Conservation (phyloP, 768 basidiomycete species). For the Naganishia randhawae region DNA sequence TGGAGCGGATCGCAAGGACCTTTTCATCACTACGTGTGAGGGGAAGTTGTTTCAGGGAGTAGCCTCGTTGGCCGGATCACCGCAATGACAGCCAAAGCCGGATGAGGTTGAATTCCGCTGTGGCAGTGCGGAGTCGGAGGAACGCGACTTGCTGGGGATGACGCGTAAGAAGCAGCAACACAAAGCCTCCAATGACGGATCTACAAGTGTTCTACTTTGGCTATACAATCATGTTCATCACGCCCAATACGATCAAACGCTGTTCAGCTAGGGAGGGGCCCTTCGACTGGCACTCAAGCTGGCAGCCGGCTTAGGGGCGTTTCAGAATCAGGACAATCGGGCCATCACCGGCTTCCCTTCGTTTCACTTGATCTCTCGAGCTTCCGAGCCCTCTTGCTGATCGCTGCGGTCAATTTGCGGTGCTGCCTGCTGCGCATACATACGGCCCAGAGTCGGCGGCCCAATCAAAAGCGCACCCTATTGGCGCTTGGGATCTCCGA, state of each 20-base stretch:
- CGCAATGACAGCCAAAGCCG: not conserved
- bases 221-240: no score
- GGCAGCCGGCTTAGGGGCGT: no score
- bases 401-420: not conserved
- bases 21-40: slow-evolving; percentile 21
- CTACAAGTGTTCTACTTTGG: not conserved
- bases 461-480: not conserved
- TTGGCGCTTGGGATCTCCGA: not conserved
- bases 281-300: no score
- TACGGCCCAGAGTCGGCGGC: slow-evolving; percentile 1
- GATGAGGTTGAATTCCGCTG: not conserved
- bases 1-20: slow-evolving; percentile 17
- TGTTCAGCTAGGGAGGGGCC: no score
- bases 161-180: slow-evolving; percentile 13
- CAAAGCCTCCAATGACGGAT: not conserved
- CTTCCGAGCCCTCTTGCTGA: no score
- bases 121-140: not conserved
- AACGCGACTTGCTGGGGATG: slow-evolving; percentile 13
- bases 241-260: no score
- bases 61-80: no score
- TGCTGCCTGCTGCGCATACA: not conserved
- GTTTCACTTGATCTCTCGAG: no score
- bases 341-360: no score
- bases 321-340: no score
- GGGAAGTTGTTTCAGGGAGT: not conserved